Base-by-base conservation (phyloP, 139 green algal species). In the Pleodorina starrii region DNA sequence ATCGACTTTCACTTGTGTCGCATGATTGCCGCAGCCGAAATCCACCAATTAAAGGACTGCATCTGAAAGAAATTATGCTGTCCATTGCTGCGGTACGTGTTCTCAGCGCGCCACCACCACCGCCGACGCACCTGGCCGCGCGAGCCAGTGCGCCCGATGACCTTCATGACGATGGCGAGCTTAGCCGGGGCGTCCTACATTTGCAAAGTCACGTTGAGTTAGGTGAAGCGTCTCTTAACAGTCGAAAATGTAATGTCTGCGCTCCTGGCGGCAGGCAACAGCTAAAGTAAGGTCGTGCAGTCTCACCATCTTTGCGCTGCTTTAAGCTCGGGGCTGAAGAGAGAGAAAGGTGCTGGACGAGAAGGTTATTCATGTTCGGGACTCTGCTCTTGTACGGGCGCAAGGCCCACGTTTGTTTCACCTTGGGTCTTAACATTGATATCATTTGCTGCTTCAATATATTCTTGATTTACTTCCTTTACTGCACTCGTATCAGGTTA, bases 131-230 rank as follows among this genome's bases (percentile, higher is more conserved):
- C 97, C 97, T 99, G 97, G 44, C 98, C 98, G 91, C 98, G 97
- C 59, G 96, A 99, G 83, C 98, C 98, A 76, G 98, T 99, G 81
- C 98, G 95, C 57, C 98, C 98, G 82, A 99, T 98, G 87, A 99
- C 98, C 95, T 99, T 99, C 96, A 99, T 98, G 23, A 99, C 98
- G 84, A 99, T 99, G 12, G 98, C 98, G 50, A 99, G 97, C 95
- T 99, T 99, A 36, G 96, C 93, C 69, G 95, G 96, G 76, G 94
- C 90, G 91, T 98, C 96, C 96, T 98, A 93, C 81, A 51, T 0
- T 4, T 35, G n/a, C 0, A 60, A 63, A 73, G 29, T 40, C 35
- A 19, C 1, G 27, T 40, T 73, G 2, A 2, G 63, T 11, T 1
- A 73, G 63, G 63, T 73, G 21, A 73, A 73, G 32, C 14, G 14